Conservation (phyloP, 169 alveolate genomes). For the Plasmodium chabaudi region DNA sequence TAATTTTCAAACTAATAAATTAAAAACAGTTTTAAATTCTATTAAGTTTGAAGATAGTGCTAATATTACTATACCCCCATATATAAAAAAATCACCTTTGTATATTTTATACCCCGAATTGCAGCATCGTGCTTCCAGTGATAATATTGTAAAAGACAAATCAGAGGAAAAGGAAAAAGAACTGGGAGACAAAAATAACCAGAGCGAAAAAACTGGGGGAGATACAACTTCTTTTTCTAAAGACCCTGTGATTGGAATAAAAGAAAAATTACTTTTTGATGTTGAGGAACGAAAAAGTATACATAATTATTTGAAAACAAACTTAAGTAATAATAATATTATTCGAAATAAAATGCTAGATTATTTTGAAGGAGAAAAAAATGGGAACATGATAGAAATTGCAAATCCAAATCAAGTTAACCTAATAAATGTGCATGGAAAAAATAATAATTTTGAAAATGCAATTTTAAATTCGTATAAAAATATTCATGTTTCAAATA, state of each 20-base stretch:
- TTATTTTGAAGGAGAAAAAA: constrained; percentile 46
- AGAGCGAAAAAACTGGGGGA: background rate
- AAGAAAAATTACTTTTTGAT: background rate
- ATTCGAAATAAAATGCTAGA: constrained; percentile 53
- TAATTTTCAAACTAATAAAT: constrained; percentile 34
- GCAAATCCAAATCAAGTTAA: constrained; percentile 10
- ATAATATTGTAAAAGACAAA: background rate
- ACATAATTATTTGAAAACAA: constrained; percentile 3
- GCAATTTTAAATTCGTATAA: constrained; percentile 29
- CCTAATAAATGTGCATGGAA: background rate
- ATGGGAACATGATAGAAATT: constrained; percentile 20
- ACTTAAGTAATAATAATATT: background rate
- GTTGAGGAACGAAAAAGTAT: background rate
- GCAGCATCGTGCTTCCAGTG: background rate
- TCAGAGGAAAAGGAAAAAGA: background rate
- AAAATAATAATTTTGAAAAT: background rate
- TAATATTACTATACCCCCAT: constrained; percentile 29
- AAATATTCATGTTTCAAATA: constrained; percentile 36
- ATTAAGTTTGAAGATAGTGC: constrained; percentile 41
- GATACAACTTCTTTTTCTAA: background rate
- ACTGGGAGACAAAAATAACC: background rate
- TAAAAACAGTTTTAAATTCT: constrained; percentile 34
- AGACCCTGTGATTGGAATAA: background rate
- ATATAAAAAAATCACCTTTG: constrained; percentile 31
- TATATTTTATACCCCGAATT: constrained; percentile 52